These are phyloP conservation scores for Alloteropsis semialata DNA, from an alignment of 176 grass and related monocot genomes.

Conservation along the genomic window DNA sequence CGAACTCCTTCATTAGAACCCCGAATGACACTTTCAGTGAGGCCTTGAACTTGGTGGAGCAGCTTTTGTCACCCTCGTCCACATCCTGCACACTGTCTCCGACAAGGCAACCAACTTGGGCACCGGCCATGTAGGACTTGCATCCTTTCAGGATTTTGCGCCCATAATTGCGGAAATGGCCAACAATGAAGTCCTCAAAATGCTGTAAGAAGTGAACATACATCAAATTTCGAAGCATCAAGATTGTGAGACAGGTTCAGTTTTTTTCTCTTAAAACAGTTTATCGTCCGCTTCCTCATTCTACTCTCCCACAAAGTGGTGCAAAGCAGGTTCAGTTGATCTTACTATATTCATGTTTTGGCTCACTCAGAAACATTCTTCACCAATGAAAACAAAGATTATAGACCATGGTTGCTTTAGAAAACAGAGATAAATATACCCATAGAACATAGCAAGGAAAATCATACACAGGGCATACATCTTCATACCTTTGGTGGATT, in stretches of 20 bases:
- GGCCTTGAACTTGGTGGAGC: constrained; percentile 48
- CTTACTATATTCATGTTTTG: neutral
- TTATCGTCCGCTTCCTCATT: neutral
- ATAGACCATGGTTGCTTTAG: neutral
- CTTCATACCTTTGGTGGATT: constrained; percentile 67
- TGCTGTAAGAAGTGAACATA: constrained; percentile 40
- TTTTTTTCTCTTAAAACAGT: neutral
- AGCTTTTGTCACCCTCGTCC: constrained; percentile 68
- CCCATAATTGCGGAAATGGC: constrained; percentile 59
- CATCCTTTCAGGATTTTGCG: constrained; percentile 58
- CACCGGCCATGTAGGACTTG: constrained; percentile 68
- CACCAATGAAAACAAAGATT: neutral
- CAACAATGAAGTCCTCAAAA: constrained; percentile 66
- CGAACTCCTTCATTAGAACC: constrained; percentile 52
- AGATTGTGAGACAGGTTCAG: neutral
- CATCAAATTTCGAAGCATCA: constrained; percentile 8
- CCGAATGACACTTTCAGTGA: constrained; percentile 42
- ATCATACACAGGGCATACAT: neutral
- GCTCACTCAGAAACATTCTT: neutral
- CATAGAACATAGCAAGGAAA: constrained; percentile 6
- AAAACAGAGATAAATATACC: neutral
- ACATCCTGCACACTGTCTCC: constrained; percentile 64
- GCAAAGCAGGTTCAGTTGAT: neutral
- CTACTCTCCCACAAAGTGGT: neutral
- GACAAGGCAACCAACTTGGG: constrained; percentile 70